Percentiles rank a stretch among this genome's conserved stretches.
Evolutionary conservation across 2,329 filamentous ascomycete genomes (phyloP).

Genomic region (Ophiostoma ips): DNA sequence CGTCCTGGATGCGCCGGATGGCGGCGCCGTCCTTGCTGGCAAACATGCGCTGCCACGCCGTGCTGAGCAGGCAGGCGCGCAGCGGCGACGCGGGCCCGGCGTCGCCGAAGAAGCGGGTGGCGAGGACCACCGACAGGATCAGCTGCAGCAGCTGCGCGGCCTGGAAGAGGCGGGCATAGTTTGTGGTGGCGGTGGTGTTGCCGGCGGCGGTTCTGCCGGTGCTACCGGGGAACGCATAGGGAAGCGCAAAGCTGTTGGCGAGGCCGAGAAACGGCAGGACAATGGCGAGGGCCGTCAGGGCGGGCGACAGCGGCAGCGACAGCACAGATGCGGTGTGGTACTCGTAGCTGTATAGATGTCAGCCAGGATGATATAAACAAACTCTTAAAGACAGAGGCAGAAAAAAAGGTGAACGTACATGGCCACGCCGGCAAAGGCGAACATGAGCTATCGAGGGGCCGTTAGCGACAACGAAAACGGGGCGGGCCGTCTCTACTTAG

Average conservation of each 20-base stretch:
- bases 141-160: slow-evolving; percentile 10
- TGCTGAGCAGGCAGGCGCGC: slow-evolving; percentile 39
- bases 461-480: background rate
- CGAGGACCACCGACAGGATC: slow-evolving; percentile 28
- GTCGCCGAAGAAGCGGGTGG: slow-evolving; percentile 27
- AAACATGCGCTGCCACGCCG: slow-evolving; percentile 42
- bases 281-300: slow-evolving; percentile 1
- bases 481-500: background rate
- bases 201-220: background rate
- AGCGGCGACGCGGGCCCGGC: slow-evolving; percentile 21
- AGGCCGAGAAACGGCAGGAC: slow-evolving; percentile 1
- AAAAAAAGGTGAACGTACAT: background rate
- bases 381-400: too few relatives aligned
- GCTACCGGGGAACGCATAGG: background rate
- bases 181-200: background rate
- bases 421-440: background rate
- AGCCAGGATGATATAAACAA: background rate
- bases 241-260: slow-evolving; percentile 1
- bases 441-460: background rate
- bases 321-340: slow-evolving; percentile 7
- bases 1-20: slow-evolving; percentile 50
- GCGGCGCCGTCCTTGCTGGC: slow-evolving; percentile 31
- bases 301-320: slow-evolving; percentile 12
- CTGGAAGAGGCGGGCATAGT: background rate
- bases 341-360: slow-evolving; percentile 9